Evolutionary conservation across 2,329 filamentous ascomycete species (phyloP).

Genomic region (Stachybotrys elegans): DNA sequence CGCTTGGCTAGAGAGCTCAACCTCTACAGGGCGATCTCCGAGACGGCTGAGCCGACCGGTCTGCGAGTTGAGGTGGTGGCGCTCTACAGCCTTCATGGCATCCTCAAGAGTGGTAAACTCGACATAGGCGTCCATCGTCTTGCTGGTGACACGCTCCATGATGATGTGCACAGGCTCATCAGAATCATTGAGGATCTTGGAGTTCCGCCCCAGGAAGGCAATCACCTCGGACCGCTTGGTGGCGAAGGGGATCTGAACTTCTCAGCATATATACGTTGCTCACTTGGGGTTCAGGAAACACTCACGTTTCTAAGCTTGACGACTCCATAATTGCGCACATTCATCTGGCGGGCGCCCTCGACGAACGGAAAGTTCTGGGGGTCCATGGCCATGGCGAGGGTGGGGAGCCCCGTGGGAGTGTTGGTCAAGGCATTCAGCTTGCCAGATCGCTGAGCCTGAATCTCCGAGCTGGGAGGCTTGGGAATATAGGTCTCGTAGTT

Average conservation of each 20-base stretch:
- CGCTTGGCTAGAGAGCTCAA: constrained; percentile 52
- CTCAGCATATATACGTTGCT: background rate
- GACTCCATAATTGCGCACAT: constrained; percentile 33
- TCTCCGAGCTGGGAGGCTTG: too few relatives aligned
- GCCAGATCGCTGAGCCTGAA: constrained; percentile 26
- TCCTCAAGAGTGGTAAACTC: constrained; percentile 50
- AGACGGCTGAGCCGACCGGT: constrained; percentile 42
- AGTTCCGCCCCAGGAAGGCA: constrained; percentile 54
- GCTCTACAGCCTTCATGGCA: constrained; percentile 47
- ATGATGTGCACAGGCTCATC: constrained; percentile 58
- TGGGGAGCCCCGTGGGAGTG: constrained; percentile 27
- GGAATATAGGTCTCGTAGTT: too few relatives aligned
- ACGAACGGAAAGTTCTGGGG: constrained; percentile 41
- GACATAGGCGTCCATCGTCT: constrained; percentile 57
- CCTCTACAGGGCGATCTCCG: constrained; percentile 51
- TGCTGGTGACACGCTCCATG: constrained; percentile 58
- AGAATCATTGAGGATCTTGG: constrained; percentile 47
- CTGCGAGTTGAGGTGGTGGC: constrained; percentile 33
- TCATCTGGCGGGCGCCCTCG: constrained; percentile 27
- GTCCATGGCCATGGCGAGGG: constrained; percentile 27
- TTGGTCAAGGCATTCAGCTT: constrained; percentile 31
- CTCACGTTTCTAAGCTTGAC: constrained; percentile 47
- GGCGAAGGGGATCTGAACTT: constrained; percentile 49
- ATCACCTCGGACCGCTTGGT: constrained; percentile 50
- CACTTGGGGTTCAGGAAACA: constrained; percentile 1